These are phyloP conservation scores for Scheffersomyces segobiensis DNA, from an alignment of 1,139 yeast species.

Conservation along the genomic window DNA sequence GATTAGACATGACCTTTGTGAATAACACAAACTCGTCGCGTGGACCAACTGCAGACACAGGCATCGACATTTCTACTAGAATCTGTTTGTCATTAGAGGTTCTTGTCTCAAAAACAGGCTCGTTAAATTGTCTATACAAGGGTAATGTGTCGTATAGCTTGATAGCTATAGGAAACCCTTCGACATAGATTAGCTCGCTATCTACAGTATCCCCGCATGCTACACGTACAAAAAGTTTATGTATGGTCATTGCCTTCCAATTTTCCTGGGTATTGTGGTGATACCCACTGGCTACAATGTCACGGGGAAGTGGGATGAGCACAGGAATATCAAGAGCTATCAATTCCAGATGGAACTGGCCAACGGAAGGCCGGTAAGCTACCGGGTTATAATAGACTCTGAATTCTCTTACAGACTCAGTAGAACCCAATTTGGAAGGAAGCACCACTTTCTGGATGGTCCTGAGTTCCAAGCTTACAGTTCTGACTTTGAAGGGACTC, in stretches of 20 bases:
- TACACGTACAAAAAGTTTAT: slow-evolving; percentile 35
- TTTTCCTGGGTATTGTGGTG: slow-evolving; percentile 18
- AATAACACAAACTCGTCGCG: slow-evolving; percentile 42
- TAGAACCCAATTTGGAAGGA: slow-evolving; percentile 45
- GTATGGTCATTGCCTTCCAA: slow-evolving; percentile 46
- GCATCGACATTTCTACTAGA: slow-evolving; percentile 42
- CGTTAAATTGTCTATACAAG: slow-evolving; percentile 52
- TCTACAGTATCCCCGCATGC: slow-evolving; percentile 33
- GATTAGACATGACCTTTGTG: slow-evolving; percentile 39
- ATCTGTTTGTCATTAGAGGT: slow-evolving; percentile 44
- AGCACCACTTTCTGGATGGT: slow-evolving; percentile 40
- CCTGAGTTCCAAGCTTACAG: slow-evolving; percentile 38
- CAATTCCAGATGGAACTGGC: slow-evolving; percentile 35
- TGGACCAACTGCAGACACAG: slow-evolving; percentile 53
- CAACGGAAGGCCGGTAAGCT: slow-evolving; percentile 38
- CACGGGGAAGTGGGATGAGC: slow-evolving; percentile 57
- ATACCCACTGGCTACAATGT: slow-evolving; percentile 48
- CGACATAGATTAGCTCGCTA: slow-evolving; percentile 32
- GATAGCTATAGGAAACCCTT: slow-evolving; percentile 47
- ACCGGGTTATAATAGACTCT: slow-evolving; percentile 38
- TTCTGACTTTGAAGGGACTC: slow-evolving; percentile 36
- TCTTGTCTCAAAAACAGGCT: slow-evolving; percentile 43
- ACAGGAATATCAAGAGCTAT: slow-evolving; percentile 63
- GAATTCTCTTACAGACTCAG: slow-evolving; percentile 37
- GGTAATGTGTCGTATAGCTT: slow-evolving; percentile 56